These are phyloP conservation scores for Vickermania spadyakhi DNA, from an alignment of 208 protist genomes.

Conservation along the genomic window DNA sequence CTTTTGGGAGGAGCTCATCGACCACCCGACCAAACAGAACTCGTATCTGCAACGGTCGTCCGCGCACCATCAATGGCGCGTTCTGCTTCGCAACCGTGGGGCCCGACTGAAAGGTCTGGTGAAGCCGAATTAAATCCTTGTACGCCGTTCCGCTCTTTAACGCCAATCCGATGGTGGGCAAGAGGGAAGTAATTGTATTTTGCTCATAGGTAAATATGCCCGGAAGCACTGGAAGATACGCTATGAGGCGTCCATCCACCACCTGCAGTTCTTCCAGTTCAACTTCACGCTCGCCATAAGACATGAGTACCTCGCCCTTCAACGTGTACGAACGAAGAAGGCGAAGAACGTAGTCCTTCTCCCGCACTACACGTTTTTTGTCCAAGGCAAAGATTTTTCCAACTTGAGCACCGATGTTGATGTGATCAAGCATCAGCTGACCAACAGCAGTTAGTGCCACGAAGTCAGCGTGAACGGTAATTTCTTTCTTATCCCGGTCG, in stretches of 20 bases:
- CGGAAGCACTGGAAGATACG: conserved; percentile 69
- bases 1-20: conserved; percentile 76
- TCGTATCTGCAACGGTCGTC: conserved; percentile 79
- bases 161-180: conserved; percentile 81
- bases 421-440: conserved; percentile 79
- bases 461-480: conserved; percentile 47
- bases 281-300: conserved; percentile 38
- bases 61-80: conserved; percentile 74
- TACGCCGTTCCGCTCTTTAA: conserved; percentile 55
- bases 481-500: conserved; percentile 19
- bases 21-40: conserved; percentile 87
- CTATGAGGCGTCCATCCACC: conserved; percentile 73
- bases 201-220: conserved; percentile 67
- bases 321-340: conserved; percentile 61
- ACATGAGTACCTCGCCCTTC: conserved; percentile 56
- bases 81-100: conserved; percentile 39
- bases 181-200: conserved; percentile 71
- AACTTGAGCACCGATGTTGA: conserved; percentile 55
- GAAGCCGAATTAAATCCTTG: conserved; percentile 82
- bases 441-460: conserved; percentile 71
- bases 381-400: conserved; percentile 88
- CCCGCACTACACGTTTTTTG: conserved; percentile 50
- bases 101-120: conserved; percentile 71
- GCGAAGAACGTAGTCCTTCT: conserved; percentile 70
- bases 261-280: conserved; percentile 12